Base-by-base conservation (phyloP, 345 rosid genomes). In the Clausena lansium region DNA sequence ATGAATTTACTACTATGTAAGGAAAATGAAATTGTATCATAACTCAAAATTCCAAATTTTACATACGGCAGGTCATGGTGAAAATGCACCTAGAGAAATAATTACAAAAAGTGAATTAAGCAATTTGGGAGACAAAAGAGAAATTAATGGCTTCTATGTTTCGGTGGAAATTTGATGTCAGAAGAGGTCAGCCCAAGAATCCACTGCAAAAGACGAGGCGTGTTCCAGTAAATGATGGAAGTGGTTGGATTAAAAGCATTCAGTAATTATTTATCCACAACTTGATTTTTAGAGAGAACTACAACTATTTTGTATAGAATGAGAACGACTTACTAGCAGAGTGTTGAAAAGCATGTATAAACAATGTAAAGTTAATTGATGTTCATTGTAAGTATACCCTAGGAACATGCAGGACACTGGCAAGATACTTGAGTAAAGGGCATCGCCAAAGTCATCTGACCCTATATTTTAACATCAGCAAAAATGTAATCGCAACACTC, bases 171-270 rank as follows among this genome's bases (percentile, higher is more conserved):
- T 25, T 13, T 30, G n/a, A 61, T 11, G 30, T 32, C 9, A 39
- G 57, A 10, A 2, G 52, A n/a, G 35, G 68, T 41, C 63, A 30
- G 27, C 77, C 68, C 32, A 73, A 76, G 64, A 59, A 76, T n/a
- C 47, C 33, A n/a, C 78, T 79, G 83, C 79, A 76, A 47, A 70
- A 30, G 61, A 71, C 28, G 17, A 68, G 17, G 38, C 38, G 33
- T 17, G 2, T 54, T 32, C 77, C 64, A 54, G 79, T 5, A 57
- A 62, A 71, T 10, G 24, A 30, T 64, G 25, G n/a, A 38, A 28
- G 20, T 28, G 50, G 30, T 65, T 22, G 78, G 54, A 64, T 64
- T 13, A 6, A n/a, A 20, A 17, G 9, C 76, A 73, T 27, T 52
- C 2, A 17, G 30, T 41, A 74, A 61, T 22, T 28, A 36, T 35